Conservation (phyloP, 2,329 filamentous ascomycete genomes). For the Pochonia chlamydosporia region DNA sequence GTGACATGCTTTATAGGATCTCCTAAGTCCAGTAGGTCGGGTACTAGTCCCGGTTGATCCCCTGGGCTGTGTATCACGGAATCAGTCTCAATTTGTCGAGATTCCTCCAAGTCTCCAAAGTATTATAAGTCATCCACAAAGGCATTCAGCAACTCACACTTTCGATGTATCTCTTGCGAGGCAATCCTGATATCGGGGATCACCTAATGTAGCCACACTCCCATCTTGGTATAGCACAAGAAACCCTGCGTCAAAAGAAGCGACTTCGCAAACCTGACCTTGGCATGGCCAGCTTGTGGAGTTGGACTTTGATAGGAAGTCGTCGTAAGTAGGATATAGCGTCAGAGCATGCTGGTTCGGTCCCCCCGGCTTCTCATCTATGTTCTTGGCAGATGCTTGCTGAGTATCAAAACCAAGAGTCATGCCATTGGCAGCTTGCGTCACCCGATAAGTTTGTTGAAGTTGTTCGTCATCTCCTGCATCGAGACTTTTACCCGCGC, state of each 20-base stretch:
- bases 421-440: conserved; percentile 4
- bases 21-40: conserved; percentile 45
- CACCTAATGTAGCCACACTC: conserved; percentile 49
- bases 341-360: conserved; percentile 9
- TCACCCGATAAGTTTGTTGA: neutral
- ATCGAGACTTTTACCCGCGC: conserved; percentile 5
- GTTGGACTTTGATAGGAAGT: conserved; percentile 9
- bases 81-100: conserved; percentile 10
- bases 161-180: conserved; percentile 44
- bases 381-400: neutral
- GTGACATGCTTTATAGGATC: conserved; percentile 47
- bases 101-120: neutral
- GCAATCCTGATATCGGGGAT: conserved; percentile 50
- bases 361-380: neutral
- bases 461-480: neutral
- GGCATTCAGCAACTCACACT: conserved; percentile 21
- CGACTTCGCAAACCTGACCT: conserved; percentile 31
- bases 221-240: conserved; percentile 37
- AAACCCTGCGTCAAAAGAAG: conserved; percentile 45
- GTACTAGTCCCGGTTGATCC: conserved; percentile 36
- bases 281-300: conserved; percentile 17
- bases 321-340: conserved; percentile 17
- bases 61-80: conserved; percentile 32
- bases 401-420: neutral
- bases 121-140: neutral